Evolutionary conservation across 176 grass and related monocot genomes (phyloP), one percentile per base, ranked within the genome.

Genomic region (Otatea glauca): DNA sequence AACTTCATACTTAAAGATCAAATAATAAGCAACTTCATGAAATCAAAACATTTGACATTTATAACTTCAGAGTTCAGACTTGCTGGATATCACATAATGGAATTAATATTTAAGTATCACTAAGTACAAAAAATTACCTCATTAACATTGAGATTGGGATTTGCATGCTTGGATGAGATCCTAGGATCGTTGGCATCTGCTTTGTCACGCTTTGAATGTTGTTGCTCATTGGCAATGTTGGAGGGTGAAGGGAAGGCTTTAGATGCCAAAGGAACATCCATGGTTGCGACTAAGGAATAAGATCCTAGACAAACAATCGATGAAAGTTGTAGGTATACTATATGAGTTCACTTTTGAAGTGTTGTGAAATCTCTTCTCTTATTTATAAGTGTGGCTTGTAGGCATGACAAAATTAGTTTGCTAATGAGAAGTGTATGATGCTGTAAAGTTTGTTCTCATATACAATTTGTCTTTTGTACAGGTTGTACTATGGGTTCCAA

Each of bases 221-320:
- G 47, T 47, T 74, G 45, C 17, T 87, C 69, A 0, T 5, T 0
- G 11, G 34, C 53, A 47, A 6, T 24, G 67, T 25, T 55, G 1
- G 66, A 86, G 75, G 68, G 68, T 7, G 74, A 77, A 10, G 66
- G 39, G 8, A 59, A 74, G 42, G 39, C 17, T 78, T 86, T 86
- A 34, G 88, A 89, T 72, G 88, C 83, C 56, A 90, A 82, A 65
- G 65, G 77, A 15, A 86, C 21, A 56, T 90, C 65, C 88, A 90
- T 90, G 35, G 20, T 11, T 48, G 27, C 39, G 68, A 29, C 10
- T 65, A 10, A 10, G 13, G 18, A 59, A 0, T 5, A 32, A 47
- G 3, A 76, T 16, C 25, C 2, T 4, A 12, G 34, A 58, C 5
- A 4, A n/a, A 47, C 41, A 74, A 11, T 4, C 4, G 80, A 45